Percentiles rank a stretch among this genome's conserved stretches.
phyloP scores from a whole-genome alignment of 179 eudicot species.

The Carnegiea gigantea region DNA sequence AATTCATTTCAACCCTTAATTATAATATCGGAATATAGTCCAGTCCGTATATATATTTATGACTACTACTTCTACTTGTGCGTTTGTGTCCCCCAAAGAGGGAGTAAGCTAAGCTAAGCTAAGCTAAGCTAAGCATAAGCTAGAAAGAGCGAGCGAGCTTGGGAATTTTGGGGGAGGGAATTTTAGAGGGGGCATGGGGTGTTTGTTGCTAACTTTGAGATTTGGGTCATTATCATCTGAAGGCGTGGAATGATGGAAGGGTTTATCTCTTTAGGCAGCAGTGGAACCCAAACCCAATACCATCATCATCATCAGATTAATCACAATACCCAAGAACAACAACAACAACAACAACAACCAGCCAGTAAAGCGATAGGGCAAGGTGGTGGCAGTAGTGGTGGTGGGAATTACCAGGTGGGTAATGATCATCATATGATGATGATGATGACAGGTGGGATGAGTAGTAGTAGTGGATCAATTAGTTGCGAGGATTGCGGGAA shows the following conservation, averaged over 20 bases:
- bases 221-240: too few species aligned
- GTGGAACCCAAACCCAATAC: not conserved
- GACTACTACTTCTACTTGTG: not conserved
- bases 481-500: slow-evolving; percentile 92
- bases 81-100: not conserved
- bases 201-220: not conserved
- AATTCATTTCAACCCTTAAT: not conserved
- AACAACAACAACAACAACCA: slow-evolving; percentile 12
- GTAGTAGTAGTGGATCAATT: slow-evolving; percentile 30
- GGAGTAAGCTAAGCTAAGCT: not conserved
- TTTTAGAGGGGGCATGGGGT: not conserved
- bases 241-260: slow-evolving; percentile 45
- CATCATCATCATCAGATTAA: not conserved
- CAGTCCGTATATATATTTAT: not conserved
- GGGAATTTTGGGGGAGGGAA: not conserved
- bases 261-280: slow-evolving; percentile 51
- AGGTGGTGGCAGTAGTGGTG: not conserved
- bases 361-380: not conserved
- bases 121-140: too few species aligned
- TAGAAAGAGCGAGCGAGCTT: not conserved
- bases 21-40: not conserved
- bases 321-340: not conserved
- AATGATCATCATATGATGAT: not conserved
- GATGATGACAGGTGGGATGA: slow-evolving; percentile 22
- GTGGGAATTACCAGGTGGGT: slow-evolving; percentile 7